phyloP scores from a whole-genome alignment of 148 eudicot genomes.

The Chenopodium formosanum region DNA sequence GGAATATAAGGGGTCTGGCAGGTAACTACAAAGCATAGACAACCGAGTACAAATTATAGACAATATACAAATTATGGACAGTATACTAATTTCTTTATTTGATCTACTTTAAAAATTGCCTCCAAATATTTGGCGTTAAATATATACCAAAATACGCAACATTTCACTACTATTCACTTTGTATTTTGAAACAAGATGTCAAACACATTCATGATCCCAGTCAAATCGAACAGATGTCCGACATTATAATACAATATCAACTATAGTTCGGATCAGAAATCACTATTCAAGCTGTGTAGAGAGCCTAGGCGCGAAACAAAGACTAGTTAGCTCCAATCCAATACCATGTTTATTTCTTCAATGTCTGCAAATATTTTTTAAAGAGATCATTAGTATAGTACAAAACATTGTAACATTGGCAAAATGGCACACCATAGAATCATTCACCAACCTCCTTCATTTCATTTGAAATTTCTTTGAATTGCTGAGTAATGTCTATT shows the following conservation, averaged over 20 bases:
- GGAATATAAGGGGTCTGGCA: too few relatives aligned
- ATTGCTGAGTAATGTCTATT: constrained; percentile 50
- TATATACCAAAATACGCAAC: too few relatives aligned
- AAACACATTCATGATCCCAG: constrained; percentile 7
- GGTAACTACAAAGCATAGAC: too few relatives aligned
- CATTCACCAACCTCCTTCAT: constrained; percentile 22
- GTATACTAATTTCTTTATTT: too few relatives aligned
- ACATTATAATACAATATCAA: not conserved
- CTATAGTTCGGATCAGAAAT: not conserved
- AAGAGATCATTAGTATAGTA: not conserved
- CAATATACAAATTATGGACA: too few relatives aligned
- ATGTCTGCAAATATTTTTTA: constrained; percentile 14
- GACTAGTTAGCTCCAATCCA: not conserved
- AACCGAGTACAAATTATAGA: too few relatives aligned
- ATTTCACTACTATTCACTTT: not conserved
- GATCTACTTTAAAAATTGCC: too few relatives aligned
- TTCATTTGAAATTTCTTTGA: constrained; percentile 57
- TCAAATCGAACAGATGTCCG: not conserved
- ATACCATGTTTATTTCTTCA: constrained; percentile 9
- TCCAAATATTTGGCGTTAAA: too few relatives aligned
- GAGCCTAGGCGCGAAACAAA: not conserved
- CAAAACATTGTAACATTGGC: not conserved
- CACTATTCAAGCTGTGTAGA: not conserved
- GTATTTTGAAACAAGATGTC: not conserved
- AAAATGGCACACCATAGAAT: not conserved